A percentile compares a stretch with the other conserved stretches of the same genome.
phyloP scores from a whole-genome alignment of 1,284 basidiomycete species.

The Apiotrichum montevideense region DNA sequence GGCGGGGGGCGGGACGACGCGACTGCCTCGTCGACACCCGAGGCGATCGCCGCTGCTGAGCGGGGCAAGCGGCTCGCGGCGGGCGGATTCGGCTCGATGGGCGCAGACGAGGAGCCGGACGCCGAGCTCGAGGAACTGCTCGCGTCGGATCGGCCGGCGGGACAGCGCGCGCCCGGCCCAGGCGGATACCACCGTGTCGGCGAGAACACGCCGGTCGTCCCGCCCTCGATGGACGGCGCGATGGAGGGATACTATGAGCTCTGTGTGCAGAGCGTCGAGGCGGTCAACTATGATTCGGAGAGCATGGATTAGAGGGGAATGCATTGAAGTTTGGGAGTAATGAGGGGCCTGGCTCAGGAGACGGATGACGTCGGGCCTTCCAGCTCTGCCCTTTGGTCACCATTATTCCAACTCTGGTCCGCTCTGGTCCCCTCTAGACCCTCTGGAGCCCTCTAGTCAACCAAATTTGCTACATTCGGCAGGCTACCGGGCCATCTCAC shows the following conservation, averaged over 20 bases:
- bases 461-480: no score
- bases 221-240: background rate
- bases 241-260: slow-evolving; percentile 49
- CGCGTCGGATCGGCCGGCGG: slow-evolving; percentile 13
- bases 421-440: no score
- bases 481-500: no score
- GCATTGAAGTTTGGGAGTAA: no score
- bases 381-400: no score
- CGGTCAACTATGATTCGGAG: slow-evolving; percentile 42
- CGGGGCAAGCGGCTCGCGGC: slow-evolving; percentile 13
- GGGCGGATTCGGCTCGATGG: slow-evolving; percentile 29
- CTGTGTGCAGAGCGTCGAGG: slow-evolving; percentile 45
- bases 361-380: no score
- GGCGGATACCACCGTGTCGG: slow-evolving; percentile 33
- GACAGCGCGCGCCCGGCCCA: background rate
- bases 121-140: slow-evolving; percentile 29
- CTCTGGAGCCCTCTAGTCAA: no score
- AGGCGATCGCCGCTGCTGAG: slow-evolving; percentile 8
- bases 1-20: slow-evolving; percentile 38
- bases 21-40: slow-evolving; percentile 1
- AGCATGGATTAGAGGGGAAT: background rate
- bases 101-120: slow-evolving; percentile 22
- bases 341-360: no score
- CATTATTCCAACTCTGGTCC: no score
- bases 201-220: slow-evolving; percentile 1